Evolutionary conservation across 2,329 filamentous ascomycete genomes (phyloP).

Genomic region (Calonectria ilicicola): DNA sequence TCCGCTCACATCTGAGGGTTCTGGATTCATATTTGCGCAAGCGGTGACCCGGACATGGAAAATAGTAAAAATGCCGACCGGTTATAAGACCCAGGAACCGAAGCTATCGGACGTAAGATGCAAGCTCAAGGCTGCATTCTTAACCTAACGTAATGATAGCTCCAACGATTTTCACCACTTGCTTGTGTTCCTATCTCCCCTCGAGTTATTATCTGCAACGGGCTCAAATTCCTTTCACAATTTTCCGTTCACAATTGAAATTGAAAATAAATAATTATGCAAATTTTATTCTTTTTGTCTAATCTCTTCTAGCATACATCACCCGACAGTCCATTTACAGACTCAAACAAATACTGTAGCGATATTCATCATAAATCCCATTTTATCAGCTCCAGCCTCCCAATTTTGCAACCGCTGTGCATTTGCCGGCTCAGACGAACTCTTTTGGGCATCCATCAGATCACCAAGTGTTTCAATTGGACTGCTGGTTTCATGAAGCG

Average conservation of each 20-base stretch:
- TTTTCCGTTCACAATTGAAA: not conserved
- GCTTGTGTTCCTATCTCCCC: too few species aligned
- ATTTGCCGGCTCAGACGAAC: not conserved
- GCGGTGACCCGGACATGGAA: not conserved
- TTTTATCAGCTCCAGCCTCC: slow-evolving; percentile 42
- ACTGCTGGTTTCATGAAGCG: slow-evolving; percentile 25
- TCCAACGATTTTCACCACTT: too few species aligned
- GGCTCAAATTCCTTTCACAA: too few species aligned
- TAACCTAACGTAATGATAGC: too few species aligned
- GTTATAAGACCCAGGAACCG: not conserved
- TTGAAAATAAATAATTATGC: not conserved
- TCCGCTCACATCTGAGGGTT: not conserved
- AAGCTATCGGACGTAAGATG: not conserved
- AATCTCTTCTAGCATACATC: too few species aligned
- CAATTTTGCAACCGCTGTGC: slow-evolving; percentile 35
- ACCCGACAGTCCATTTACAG: too few species aligned
- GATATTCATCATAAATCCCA: slow-evolving; percentile 37
- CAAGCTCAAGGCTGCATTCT: not conserved
- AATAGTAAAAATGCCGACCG: not conserved
- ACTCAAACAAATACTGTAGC: slow-evolving; percentile 37
- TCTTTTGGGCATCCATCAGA: slow-evolving; percentile 18
- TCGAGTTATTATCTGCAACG: too few species aligned
- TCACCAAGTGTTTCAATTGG: slow-evolving; percentile 34
- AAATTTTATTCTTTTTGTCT: not conserved
- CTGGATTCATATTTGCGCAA: not conserved